phyloP scores from a whole-genome alignment of 441 rosid species.

The Bruguiera hainesii region DNA sequence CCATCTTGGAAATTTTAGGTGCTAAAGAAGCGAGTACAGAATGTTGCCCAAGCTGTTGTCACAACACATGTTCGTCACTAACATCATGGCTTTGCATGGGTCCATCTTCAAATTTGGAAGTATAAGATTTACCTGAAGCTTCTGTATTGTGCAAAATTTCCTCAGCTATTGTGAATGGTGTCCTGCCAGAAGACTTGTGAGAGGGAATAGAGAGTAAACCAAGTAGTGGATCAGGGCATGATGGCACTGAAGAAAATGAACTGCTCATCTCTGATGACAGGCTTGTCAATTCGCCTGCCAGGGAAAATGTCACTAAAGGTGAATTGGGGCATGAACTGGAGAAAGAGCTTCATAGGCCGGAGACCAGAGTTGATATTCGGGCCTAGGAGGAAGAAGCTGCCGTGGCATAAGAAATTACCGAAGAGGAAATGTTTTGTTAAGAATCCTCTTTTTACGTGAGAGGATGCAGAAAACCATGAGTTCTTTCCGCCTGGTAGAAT shows the following conservation, averaged over 20 bases:
- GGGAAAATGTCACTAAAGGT: conserved; percentile 51
- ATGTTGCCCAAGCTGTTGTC: conserved; percentile 85
- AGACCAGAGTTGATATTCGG: conserved; percentile 44
- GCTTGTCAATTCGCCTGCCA: conserved; percentile 32
- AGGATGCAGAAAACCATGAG: conserved; percentile 50
- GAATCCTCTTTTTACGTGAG: conserved; percentile 32
- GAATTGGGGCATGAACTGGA: conserved; percentile 86
- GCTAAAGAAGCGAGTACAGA: conserved; percentile 82
- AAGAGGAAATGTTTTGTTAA: conserved; percentile 54
- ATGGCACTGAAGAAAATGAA: conserved; percentile 65
- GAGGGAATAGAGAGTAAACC: conserved; percentile 36
- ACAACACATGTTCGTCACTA: conserved; percentile 63
- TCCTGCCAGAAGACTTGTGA: conserved; percentile 24
- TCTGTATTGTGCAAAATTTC: conserved; percentile 45
- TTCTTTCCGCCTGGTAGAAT: conserved; percentile 87
- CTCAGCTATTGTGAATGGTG: conserved; percentile 37
- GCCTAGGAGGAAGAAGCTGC: conserved; percentile 79
- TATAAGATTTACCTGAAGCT: conserved; percentile 24
- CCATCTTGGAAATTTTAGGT: conserved; percentile 36
- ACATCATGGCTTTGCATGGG: conserved; percentile 91
- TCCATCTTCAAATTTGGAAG: conserved; percentile 37
- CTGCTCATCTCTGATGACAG: conserved; percentile 40
- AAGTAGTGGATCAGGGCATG: conserved; percentile 46
- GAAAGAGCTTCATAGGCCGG: conserved; percentile 74
- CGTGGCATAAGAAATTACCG: conserved; percentile 61